These are phyloP conservation scores for Zalaria sp. DNA, from an alignment of 2,329 filamentous ascomycete species.

Conservation along the genomic window DNA sequence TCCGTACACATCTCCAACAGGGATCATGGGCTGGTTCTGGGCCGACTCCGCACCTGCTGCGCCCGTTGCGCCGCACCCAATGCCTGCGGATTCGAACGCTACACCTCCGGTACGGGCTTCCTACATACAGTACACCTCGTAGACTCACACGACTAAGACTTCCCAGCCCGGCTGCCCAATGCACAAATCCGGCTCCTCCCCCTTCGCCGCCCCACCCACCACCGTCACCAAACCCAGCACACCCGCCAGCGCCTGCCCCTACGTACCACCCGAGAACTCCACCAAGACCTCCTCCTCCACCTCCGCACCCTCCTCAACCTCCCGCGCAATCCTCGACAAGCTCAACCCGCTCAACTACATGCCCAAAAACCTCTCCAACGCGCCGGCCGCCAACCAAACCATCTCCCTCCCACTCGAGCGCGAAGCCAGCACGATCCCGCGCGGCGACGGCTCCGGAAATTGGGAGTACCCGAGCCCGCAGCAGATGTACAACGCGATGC, in stretches of 20 bases:
- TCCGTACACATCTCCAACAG: background rate
- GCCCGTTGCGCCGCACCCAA: slow-evolving; percentile 31
- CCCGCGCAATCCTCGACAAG: slow-evolving; percentile 44
- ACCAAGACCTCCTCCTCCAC: slow-evolving; percentile 15
- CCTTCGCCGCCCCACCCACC: slow-evolving; percentile 18
- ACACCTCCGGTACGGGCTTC: slow-evolving; percentile 41
- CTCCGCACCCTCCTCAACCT: slow-evolving; percentile 13
- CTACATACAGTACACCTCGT: too few species aligned
- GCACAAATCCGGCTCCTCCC: slow-evolving; percentile 36
- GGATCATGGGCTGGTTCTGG: slow-evolving; percentile 58
- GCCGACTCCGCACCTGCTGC: slow-evolving; percentile 36
- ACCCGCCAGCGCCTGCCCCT: slow-evolving; percentile 34
- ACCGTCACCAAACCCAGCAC: slow-evolving; percentile 10
- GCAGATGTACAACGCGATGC: slow-evolving; percentile 98
- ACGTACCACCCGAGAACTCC: slow-evolving; percentile 31
- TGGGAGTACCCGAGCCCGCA: slow-evolving; percentile 99
- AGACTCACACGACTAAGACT: background rate
- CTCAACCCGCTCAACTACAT: slow-evolving; percentile 87
- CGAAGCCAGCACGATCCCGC: slow-evolving; percentile 83
- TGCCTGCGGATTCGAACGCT: slow-evolving; percentile 28
- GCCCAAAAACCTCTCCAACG: slow-evolving; percentile 75
- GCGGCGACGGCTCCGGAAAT: slow-evolving; percentile 57
- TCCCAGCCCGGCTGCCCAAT: slow-evolving; percentile 54
- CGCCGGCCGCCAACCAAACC: slow-evolving; percentile 54
- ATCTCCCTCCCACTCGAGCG: slow-evolving; percentile 63